phyloP scores from a whole-genome alignment of 139 green algal species.

The Mesotaenium endlicherianum region DNA sequence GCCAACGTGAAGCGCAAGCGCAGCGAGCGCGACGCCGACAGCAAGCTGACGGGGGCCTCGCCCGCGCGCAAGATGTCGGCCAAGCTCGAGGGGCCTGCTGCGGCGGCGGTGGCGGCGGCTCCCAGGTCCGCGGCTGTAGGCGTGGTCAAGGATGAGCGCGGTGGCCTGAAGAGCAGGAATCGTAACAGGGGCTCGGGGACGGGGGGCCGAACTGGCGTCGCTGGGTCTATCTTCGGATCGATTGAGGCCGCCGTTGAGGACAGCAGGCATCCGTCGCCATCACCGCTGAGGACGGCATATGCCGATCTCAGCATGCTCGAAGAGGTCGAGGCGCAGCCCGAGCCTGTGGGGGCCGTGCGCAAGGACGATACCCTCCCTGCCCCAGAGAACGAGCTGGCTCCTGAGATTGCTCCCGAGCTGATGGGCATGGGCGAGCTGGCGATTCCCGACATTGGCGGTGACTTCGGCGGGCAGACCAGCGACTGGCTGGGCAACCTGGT shows the following conservation, averaged over 20 bases:
- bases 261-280: too few species aligned
- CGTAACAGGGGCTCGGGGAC: not conserved
- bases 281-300: too few species aligned
- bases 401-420: not conserved
- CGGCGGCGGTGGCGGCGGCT: not conserved
- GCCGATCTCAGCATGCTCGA: too few species aligned
- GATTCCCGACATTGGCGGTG: not conserved
- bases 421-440: not conserved
- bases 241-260: too few species aligned
- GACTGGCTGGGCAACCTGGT: not conserved
- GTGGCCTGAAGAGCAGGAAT: not conserved
- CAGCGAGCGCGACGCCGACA: not conserved
- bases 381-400: not conserved
- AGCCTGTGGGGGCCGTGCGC: not conserved
- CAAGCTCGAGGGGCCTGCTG: not conserved
- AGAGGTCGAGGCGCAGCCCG: too few species aligned
- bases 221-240: not conserved
- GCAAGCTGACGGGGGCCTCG: not conserved
- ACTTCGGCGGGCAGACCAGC: not conserved
- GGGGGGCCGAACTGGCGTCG: not conserved
- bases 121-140: too few species aligned
- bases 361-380: not conserved
- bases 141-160: too few species aligned
- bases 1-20: slow-evolving; percentile 4
- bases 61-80: not conserved